Conservation (phyloP, 1,284 basidiomycete species). For the Fistulina hepatica region DNA sequence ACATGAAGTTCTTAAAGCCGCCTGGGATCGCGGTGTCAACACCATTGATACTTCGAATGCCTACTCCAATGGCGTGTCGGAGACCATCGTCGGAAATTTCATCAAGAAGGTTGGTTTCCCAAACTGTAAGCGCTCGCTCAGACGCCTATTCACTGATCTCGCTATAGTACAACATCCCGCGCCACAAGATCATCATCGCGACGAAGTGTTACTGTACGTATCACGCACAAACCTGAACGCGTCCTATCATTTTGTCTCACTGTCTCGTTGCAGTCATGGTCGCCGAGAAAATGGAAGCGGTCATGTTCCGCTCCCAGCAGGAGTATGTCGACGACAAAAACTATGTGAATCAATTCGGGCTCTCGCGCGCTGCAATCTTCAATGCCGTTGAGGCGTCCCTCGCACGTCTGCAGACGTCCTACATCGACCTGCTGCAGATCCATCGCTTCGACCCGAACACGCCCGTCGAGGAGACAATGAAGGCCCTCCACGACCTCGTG, state of each 20-base stretch:
- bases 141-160: neutral
- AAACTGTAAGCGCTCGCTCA: neutral
- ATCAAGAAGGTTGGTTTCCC: conserved; percentile 22
- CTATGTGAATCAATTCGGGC: conserved; percentile 32
- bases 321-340: conserved; percentile 18
- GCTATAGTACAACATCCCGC: conserved; percentile 8
- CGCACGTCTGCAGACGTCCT: conserved; percentile 30
- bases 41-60: conserved; percentile 27
- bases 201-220: conserved; percentile 13
- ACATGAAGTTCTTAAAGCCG: conserved; percentile 31
- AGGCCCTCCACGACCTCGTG: conserved; percentile 32
- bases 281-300: conserved; percentile 2
- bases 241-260: conserved; percentile 12
- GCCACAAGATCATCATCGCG: conserved; percentile 8
- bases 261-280: conserved; percentile 8
- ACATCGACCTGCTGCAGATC: conserved; percentile 38
- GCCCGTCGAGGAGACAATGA: conserved; percentile 31
- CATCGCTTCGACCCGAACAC: conserved; percentile 28
- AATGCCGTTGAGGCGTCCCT: conserved; percentile 26
- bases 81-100: conserved; percentile 23
- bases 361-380: conserved; percentile 28
- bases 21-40: conserved; percentile 35
- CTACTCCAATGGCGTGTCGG: conserved; percentile 18
- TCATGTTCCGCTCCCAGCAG: conserved; percentile 2
- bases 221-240: neutral